A percentile compares a stretch with the other conserved stretches of the same genome.
Evolutionary conservation across 2,329 filamentous ascomycete genomes (phyloP).

Genomic region (Fusarium sp.): DNA sequence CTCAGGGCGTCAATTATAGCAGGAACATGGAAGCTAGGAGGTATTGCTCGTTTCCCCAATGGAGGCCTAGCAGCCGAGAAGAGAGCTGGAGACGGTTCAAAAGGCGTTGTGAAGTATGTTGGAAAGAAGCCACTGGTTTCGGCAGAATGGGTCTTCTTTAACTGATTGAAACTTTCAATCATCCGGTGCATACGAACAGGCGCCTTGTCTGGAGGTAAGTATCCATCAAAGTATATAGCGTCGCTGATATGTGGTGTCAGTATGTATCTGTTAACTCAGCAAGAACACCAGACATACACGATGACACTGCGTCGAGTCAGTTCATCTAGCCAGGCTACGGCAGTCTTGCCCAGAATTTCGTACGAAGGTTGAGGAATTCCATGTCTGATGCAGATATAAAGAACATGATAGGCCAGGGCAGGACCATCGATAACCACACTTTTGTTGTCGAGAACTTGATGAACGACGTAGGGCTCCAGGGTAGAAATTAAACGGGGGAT

Average conservation of each 20-base stretch:
- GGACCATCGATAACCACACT: slow-evolving; percentile 78
- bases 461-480: slow-evolving; percentile 64
- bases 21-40: slow-evolving; percentile 80
- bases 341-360: slow-evolving; percentile 67
- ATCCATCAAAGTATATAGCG: slow-evolving; percentile 87
- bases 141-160: slow-evolving; percentile 60
- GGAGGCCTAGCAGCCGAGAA: slow-evolving; percentile 42
- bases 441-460: slow-evolving; percentile 55
- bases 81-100: slow-evolving; percentile 32
- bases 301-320: slow-evolving; percentile 66
- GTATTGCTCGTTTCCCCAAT: slow-evolving; percentile 52
- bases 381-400: slow-evolving; percentile 65
- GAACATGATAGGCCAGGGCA: slow-evolving; percentile 79
- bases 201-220: slow-evolving; percentile 75
- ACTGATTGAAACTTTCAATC: slow-evolving; percentile 65
- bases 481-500: slow-evolving; percentile 67
- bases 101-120: slow-evolving; percentile 32
- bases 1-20: slow-evolving; percentile 78
- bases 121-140: slow-evolving; percentile 45
- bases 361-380: slow-evolving; percentile 71
- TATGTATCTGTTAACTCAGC: not conserved
- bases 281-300: slow-evolving; percentile 64
- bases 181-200: slow-evolving; percentile 71
- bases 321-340: slow-evolving; percentile 71
- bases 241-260: slow-evolving; percentile 48